Evolutionary conservation across 2,329 filamentous ascomycete species (phyloP), one percentile per base, ranked within the genome.

Genomic region (Kalmusia sp.): DNA sequence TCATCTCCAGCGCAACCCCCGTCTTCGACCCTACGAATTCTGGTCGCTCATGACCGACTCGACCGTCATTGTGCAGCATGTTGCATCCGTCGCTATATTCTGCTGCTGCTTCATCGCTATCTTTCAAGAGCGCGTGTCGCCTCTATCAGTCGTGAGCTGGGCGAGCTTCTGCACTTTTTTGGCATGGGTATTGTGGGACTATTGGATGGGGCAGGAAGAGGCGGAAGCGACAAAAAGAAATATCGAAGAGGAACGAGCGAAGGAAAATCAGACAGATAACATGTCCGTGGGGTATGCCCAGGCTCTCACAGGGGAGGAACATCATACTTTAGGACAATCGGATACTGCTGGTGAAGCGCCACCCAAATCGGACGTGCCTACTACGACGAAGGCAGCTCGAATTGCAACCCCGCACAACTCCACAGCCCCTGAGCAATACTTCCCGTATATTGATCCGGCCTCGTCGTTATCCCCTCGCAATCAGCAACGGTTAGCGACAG

Each of bases 41-140:
- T 99, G 95, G 93, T 92, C 93, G 7, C 82, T 99, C 28, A 92
- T 98, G 45, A 91, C 92, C 52, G 93, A 98, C 73, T 93, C 91
- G 12, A 97, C 93, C 3, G 92, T 98, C 54, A 97, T 99, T 62
- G 90, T 98, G 15, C 95, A 99, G 74, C 95, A 99, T 74, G 90
- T 98, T 43, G 96, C 92, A 73, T 96, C 92, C 6, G 93, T 98
- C 55, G 90, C 90, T 49, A 93, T 99, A 51, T 99, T 98, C 70
- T 85, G 96, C 56, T 93, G 93, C 61, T 96, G 91, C 75, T 99
- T 99, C 71, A 87, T 93, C 14, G 92, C 87, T 48, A 99, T 99
- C 57, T 90, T 90, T 63, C 87, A 93, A 64, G 87, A 93, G 63
- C 86, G 92, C 33, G 86, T 97, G n/a, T 92, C 90, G 28, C 93